Evolutionary conservation across 2,329 filamentous ascomycete species (phyloP), one percentile per base, ranked within the genome.

Genomic region (Fusarium albidum): DNA sequence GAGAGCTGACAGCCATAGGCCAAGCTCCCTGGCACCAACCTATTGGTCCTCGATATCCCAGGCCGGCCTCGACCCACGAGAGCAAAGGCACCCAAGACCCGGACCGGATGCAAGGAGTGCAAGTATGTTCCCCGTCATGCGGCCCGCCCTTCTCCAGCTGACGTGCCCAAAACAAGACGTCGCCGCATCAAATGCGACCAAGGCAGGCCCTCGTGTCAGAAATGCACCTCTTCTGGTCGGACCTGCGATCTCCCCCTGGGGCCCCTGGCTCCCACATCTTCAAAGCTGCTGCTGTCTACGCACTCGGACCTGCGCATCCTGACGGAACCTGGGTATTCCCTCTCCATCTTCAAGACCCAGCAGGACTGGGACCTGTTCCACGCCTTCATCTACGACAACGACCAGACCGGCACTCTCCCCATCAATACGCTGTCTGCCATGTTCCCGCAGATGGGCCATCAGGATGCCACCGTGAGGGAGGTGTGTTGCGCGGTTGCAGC

Each of bases 101-200:
- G 58, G 32, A 52, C 55, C 9, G 61, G 61, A 9, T 64, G 61
- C 42, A 64, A 50, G 42, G 49, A 64, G 39, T 64, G 61, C 61
- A 64, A 63, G 61, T 64, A 15, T 9, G 61, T 60, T 38, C 27
- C 14, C 27, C 37, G 28, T 8, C n/a, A 34, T 7, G 5, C 21
- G 21, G 21, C 21, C 7, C 21, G 21, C 5, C 21, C 21, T n/a
- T n/a, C n/a, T n/a, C 21, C 21, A 7, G 21, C 21, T 21, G 21
- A 21, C 21, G 21, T 10, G 5, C 15, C 3, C 9, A 12, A 8
- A 33, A 48, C n/a, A 65, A 65, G 64, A 38, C 57, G 59, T 21
- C 61, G 64, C 9, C 65, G 60, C 41, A 52, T 63, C 33, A 67
- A 67, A 47, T 67, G 64, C 29, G 64, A 67, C 27, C 59, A 67